Conservation (phyloP, 441 rosid genomes). For the Populus trichocarpa region DNA sequence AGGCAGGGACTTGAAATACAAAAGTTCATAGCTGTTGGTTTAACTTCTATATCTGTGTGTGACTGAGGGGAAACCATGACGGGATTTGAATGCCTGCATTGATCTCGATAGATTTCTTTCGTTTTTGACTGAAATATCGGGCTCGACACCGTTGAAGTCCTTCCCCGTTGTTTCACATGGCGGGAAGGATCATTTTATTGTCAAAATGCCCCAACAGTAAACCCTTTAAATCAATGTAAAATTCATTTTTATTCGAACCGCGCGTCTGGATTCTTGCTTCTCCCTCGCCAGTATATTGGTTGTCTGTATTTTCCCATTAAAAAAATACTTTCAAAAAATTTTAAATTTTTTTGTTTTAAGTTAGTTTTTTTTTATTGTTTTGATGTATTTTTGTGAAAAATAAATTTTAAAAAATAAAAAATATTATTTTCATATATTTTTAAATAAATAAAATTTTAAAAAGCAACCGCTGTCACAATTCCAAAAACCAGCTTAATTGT, state of each 20-base stretch:
- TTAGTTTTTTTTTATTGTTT: too few relatives aligned
- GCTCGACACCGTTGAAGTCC: neutral
- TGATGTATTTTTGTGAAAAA: too few relatives aligned
- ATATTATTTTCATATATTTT: too few relatives aligned
- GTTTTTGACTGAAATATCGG: neutral
- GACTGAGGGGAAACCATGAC: too few relatives aligned
- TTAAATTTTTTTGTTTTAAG: too few relatives aligned
- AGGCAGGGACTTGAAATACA: neutral
- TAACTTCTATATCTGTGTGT: too few relatives aligned
- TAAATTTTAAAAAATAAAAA: too few relatives aligned
- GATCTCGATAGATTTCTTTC: neutral
- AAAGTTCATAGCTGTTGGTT: neutral
- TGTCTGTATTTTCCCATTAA: rapidly evolving
- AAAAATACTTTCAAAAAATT: too few relatives aligned
- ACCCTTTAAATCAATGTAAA: too few relatives aligned
- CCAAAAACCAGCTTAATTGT: rapidly evolving
- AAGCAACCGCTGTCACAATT: rapidly evolving
- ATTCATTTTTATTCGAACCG: neutral
- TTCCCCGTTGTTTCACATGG: neutral
- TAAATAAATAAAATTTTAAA: too few relatives aligned
- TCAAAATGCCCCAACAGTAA: too few relatives aligned
- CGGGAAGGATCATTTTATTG: neutral
- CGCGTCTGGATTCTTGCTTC: neutral
- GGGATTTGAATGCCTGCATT: too few relatives aligned
- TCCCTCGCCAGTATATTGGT: neutral